phyloP scores from a whole-genome alignment of 768 basidiomycete species.

The Mycena sanguinolenta region DNA sequence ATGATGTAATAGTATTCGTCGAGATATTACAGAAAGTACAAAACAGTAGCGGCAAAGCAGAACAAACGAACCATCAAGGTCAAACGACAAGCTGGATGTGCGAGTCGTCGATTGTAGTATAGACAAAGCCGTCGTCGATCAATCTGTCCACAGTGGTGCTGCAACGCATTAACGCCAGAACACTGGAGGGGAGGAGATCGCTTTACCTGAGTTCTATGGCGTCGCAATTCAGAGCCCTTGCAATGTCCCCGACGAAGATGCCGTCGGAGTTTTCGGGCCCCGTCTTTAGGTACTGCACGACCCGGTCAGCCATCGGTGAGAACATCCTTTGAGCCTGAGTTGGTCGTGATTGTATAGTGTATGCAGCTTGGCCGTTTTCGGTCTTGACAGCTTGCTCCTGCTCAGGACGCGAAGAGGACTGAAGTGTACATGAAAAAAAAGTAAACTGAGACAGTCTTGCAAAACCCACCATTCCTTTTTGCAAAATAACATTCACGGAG shows the following conservation, averaged over 20 bases:
- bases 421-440: background rate
- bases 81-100: slow-evolving; percentile 73
- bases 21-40: slow-evolving; percentile 26
- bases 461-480: slow-evolving; percentile 73
- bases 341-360: slow-evolving; percentile 46
- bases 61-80: slow-evolving; percentile 15
- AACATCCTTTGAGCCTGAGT: slow-evolving; percentile 33
- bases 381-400: slow-evolving; percentile 16
- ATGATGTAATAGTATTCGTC: slow-evolving; percentile 13
- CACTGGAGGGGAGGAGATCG: background rate
- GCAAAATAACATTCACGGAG: slow-evolving; percentile 72
- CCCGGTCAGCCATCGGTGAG: slow-evolving; percentile 38
- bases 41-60: slow-evolving; percentile 1
- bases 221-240: slow-evolving; percentile 71
- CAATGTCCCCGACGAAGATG: slow-evolving; percentile 79
- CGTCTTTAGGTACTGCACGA: slow-evolving; percentile 61
- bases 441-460: background rate
- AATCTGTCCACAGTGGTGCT: slow-evolving; percentile 83
- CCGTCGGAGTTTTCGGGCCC: slow-evolving; percentile 69
- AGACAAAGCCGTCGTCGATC: slow-evolving; percentile 86
- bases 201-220: slow-evolving; percentile 75
- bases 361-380: slow-evolving; percentile 44
- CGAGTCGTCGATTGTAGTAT: slow-evolving; percentile 85
- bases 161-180: background rate
- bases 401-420: slow-evolving; percentile 17